phyloP scores from a whole-genome alignment of 257 asterid species.

The Solanum ossicruentum region DNA sequence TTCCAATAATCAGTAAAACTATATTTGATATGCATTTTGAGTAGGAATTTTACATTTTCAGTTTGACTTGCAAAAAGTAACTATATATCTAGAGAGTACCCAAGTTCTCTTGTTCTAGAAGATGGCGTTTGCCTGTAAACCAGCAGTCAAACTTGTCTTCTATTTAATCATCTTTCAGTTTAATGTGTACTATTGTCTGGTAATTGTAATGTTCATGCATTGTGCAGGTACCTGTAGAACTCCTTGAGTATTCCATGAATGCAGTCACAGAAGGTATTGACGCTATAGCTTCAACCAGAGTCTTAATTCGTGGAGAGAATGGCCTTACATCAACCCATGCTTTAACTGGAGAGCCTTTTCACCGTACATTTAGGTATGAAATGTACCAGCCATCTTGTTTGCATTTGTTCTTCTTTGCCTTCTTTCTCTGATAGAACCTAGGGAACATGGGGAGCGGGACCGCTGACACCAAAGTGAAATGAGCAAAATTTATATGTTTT shows the following conservation, averaged over 20 bases:
- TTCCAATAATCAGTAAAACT: background rate
- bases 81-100: background rate
- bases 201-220: background rate
- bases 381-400: background rate
- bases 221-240: conserved; percentile 64
- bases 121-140: background rate
- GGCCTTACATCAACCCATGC: conserved; percentile 49
- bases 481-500: background rate
- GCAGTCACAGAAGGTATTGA: conserved; percentile 91
- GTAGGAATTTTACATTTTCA: background rate
- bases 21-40: background rate
- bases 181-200: background rate
- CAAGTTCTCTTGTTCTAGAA: background rate
- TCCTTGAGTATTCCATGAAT: conserved; percentile 66
- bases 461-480: background rate
- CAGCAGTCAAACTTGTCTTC: background rate
- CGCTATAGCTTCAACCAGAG: conserved; percentile 85
- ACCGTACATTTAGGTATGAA: conserved; percentile 68
- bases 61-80: background rate
- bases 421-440: background rate
- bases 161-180: background rate
- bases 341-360: conserved; percentile 39
- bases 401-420: background rate
- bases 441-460: background rate
- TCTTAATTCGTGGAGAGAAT: conserved; percentile 56